Evolutionary conservation across 495 filamentous ascomycete genomes (phyloP), one percentile per base, ranked within the genome.

Genomic region (Friedmanniomyces endolithicus): DNA sequence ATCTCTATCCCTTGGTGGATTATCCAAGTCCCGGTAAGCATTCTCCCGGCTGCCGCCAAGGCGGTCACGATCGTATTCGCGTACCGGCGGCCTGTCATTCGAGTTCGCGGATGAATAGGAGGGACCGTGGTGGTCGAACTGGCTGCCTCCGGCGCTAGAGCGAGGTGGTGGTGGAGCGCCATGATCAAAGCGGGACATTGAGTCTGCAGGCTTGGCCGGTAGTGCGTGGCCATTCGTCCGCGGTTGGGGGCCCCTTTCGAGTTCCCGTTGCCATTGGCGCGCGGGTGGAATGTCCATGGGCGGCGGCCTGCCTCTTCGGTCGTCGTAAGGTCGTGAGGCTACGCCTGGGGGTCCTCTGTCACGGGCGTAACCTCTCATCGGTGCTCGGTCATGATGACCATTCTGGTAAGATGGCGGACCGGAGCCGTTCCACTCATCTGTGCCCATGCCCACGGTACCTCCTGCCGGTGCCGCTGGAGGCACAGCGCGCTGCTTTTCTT

Each of bases 381-480:
- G 55, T 46, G 37, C 39, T 27, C 24, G 56, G 52, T 55, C 44
- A 29, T 47, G 29, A 20, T 65, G 49, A 24, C 61, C 63, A 25
- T 65, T 64, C 22, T 45, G 25, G 50, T 56, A 66, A 0, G 50
- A 31, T 8, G 60, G 55, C 6, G 66, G 65, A 1, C 65, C 67
- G 7, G 65, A 63, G 46, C 72, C 72, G 50, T 60, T 70, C 74
- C 74, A 82, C 41, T 82, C 82, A 61, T 80, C 79, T 29, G 80
- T 78, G 17, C 84, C 83, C 60, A 82, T 80, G 16, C 92, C 90
- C 19, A 94, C 86, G 11, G 85, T 87, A 14, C 86, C 88, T 20
- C 88, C 88, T 59, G 88, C 86, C 12, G 92, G 94, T 19, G 88
- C 90, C 17, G n/a, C n/a, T n/a, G 92, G 92, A 23, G 92, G 90